Base-by-base conservation (phyloP, 75 land plant genomes). In the Pinus albicaulis region DNA sequence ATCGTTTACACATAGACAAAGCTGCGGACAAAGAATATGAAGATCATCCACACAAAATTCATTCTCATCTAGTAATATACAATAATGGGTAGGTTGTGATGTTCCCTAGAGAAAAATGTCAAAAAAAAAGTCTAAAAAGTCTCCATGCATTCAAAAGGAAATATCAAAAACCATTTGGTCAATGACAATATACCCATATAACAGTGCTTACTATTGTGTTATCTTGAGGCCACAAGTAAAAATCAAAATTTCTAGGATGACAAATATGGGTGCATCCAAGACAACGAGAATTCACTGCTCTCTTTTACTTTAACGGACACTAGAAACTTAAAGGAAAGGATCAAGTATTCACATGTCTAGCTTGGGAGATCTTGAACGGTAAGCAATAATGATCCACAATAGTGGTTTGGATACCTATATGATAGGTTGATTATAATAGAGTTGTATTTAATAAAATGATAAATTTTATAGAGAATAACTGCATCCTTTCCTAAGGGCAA, bases 191-290 rank as follows among this genome's bases (percentile, higher is more conserved):
- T 5, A 41, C 44, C 44, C 44, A 41, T 41, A 23, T 15, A 20
- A 38, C 8, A 19, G 7, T 25, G 81, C 94, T 85, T 77, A 91
- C 96, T 64, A 93, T 86, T 36, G 88, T 78, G 13, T 92, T 95
- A 7, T 80, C 85, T 64, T 92, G 98, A 69, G 93, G 83, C 56
- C 90, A 87, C 75, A 94, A 77, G 82, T 85, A 94, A 76, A 97
- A 94, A 66, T 94, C 98, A 76, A 86, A 87, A 72, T 89, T 89
- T 57, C 76, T 78, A 34, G 98, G 99, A 77, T 94, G 99, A 62
- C 86, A 86, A 56, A 94, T 71, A 26, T 76, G 70, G 25, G 82
- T 84, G 75, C 94, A 93, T 64, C 92, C 92, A 12, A 97, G 83
- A 11, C 95, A 94, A 17, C 99, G 93, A 93, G 78, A 16, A 77